phyloP scores from a whole-genome alignment of 352 stramenopile species.

The Phytophthora nicotianae region DNA sequence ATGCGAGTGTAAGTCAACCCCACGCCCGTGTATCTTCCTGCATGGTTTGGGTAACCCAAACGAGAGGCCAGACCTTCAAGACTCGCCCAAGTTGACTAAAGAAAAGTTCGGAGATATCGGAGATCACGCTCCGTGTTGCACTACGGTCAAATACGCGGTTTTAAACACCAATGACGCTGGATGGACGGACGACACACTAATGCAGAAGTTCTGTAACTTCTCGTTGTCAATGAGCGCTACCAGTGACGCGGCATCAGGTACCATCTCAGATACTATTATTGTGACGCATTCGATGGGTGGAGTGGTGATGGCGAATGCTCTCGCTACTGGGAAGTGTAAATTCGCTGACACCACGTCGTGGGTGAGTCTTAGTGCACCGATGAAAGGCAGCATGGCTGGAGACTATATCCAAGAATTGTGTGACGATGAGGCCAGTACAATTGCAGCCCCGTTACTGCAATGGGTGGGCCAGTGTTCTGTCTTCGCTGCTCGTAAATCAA shows the following conservation, averaged over 20 bases:
- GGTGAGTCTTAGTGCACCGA: conserved; percentile 20
- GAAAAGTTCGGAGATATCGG: conserved; percentile 19
- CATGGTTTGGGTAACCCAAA: conserved; percentile 19
- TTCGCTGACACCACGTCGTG: conserved; percentile 18
- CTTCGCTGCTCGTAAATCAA: neutral
- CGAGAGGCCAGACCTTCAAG: conserved; percentile 12
- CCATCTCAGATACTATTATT: conserved; percentile 24
- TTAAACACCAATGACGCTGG: conserved; percentile 18
- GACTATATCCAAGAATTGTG: conserved; percentile 19
- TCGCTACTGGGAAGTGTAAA: conserved; percentile 19
- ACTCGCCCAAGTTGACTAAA: conserved; percentile 10
- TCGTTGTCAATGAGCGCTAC: conserved; percentile 17
- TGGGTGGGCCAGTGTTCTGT: conserved; percentile 10
- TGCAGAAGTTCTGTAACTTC: conserved; percentile 27
- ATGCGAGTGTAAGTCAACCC: conserved; percentile 14
- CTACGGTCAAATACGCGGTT: conserved; percentile 18
- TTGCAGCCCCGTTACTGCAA: neutral
- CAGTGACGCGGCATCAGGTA: conserved; percentile 3
- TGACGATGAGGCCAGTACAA: neutral
- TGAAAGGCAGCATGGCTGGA: conserved; percentile 30
- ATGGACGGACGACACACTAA: conserved; percentile 15
- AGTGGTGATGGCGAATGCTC: conserved; percentile 16
- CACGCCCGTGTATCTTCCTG: conserved; percentile 31
- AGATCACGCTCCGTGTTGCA: conserved; percentile 23
- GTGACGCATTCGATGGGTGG: conserved; percentile 34